Evolutionary conservation across 2,329 filamentous ascomycete species (phyloP), one percentile per base, ranked within the genome.

Genomic region (Sporothrix mexicana): DNA sequence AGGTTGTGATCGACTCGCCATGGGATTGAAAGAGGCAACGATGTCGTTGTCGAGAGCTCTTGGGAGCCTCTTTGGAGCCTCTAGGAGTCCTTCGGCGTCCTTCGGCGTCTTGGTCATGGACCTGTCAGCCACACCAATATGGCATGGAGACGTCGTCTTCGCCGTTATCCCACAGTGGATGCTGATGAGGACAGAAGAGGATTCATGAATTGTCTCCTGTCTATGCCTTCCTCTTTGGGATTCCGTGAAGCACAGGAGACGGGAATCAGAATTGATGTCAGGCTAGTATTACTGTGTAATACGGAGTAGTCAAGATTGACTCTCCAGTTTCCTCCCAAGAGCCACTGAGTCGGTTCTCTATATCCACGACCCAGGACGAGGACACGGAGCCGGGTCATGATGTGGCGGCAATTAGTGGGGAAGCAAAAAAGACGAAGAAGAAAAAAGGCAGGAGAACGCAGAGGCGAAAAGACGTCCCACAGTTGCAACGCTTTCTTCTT

Each of bases 1-100:
- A 67, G 62, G 62, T 25, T 17, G 62, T 49, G 62, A 67, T 67
- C 62, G 62, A 30, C 62, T 67, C 41, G n/a, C 7, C 59, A 64
- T 45, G 59, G 59, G n/a, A 13, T 7, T 20, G n/a, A 64, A 45
- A 45, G 59, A 64, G 59, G 59, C 59, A 64, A 64, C 10, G 36
- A 23, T 5, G 36, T 64, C 59, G 55, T 57, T 51, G 13, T 51
- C 30, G 30, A 2, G 49, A 13, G 57, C 15, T 41, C 10, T 41
- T 36, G 57, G 55, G 13, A 6, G 25, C 15, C 15, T 12, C 55
- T 3, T 30, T 2, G 30, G 30, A 30, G 30, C 30, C 30, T 30
- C 30, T 30, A 5, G 30, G 30, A 36, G 30, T 5, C 30, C 7
- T 36, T n/a, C n/a, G n/a, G n/a, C n/a, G n/a, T n/a, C n/a, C n/a